phyloP scores from a whole-genome alignment of 2,329 filamentous ascomycete genomes.

The Rhinocladiella mackenziei region DNA sequence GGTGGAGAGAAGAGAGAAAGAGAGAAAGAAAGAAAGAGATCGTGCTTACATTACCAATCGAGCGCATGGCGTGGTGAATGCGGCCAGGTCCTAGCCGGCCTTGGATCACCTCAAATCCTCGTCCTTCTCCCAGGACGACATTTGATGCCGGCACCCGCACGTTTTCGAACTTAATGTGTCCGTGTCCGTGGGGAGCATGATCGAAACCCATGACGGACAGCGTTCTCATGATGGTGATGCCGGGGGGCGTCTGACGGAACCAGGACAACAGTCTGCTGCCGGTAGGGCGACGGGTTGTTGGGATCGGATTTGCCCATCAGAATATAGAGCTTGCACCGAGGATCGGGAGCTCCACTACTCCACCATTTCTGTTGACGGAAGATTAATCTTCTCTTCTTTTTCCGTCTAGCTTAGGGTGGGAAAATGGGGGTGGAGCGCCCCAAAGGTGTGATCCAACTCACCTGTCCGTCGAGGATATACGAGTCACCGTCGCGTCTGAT shows the following conservation, averaged over 20 bases:
- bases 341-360: constrained; percentile 92
- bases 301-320: constrained; percentile 93
- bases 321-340: constrained; percentile 86
- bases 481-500: constrained; percentile 81
- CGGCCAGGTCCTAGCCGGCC: constrained; percentile 91
- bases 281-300: constrained; percentile 70
- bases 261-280: constrained; percentile 87
- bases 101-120: constrained; percentile 97
- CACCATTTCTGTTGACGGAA: constrained; percentile 96
- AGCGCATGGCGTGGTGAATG: constrained; percentile 97
- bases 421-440: not conserved
- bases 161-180: constrained; percentile 82
- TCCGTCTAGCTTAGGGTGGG: no score
- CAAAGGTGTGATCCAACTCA: constrained; percentile 6
- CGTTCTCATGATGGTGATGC: constrained; percentile 92
- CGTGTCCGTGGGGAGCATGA: constrained; percentile 96
- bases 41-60: constrained; percentile 69
- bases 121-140: constrained; percentile 87
- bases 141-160: constrained; percentile 78
- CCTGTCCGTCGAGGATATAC: constrained; percentile 79
- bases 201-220: constrained; percentile 92
- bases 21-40: no score
- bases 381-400: no score
- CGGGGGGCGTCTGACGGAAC: constrained; percentile 76
- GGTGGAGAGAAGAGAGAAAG: no score